Evolutionary conservation across 1,139 yeast genomes (phyloP).

Genomic region (Pichia sp.): DNA sequence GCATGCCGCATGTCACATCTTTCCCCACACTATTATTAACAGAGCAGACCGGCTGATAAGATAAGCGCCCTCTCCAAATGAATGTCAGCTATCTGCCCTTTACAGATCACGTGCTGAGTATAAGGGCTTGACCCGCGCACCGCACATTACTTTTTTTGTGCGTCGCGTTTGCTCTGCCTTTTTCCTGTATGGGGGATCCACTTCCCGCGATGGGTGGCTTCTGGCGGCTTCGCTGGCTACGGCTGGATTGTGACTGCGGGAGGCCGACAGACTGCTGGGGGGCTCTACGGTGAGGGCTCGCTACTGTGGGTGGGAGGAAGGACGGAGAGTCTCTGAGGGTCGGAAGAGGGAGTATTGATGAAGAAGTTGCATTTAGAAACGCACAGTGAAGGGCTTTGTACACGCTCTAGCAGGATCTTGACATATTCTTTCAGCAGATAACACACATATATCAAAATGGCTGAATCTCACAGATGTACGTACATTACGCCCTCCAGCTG

Average conservation of each 20-base stretch:
- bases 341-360: not conserved
- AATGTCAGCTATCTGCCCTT: not conserved
- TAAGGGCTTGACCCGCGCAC: no score
- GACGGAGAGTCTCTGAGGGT: not conserved
- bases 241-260: no score
- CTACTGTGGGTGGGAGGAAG: not conserved
- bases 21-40: no score
- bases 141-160: no score
- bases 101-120: not conserved
- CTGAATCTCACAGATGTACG: constrained; percentile 97
- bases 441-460: constrained; percentile 46
- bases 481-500: constrained; percentile 17
- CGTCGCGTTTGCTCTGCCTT: no score
- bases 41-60: not conserved
- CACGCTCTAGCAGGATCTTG: not conserved
- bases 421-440: not conserved
- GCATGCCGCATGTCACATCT: no score
- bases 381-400: not conserved
- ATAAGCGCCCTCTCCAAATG: constrained; percentile 1
- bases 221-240: no score
- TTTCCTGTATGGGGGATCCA: no score
- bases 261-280: no score
- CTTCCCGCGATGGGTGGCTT: no score
- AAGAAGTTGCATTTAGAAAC: not conserved
- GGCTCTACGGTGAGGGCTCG: no score